Evolutionary conservation across 495 filamentous ascomycete genomes (phyloP).

Genomic region (Lepraria neglecta): DNA sequence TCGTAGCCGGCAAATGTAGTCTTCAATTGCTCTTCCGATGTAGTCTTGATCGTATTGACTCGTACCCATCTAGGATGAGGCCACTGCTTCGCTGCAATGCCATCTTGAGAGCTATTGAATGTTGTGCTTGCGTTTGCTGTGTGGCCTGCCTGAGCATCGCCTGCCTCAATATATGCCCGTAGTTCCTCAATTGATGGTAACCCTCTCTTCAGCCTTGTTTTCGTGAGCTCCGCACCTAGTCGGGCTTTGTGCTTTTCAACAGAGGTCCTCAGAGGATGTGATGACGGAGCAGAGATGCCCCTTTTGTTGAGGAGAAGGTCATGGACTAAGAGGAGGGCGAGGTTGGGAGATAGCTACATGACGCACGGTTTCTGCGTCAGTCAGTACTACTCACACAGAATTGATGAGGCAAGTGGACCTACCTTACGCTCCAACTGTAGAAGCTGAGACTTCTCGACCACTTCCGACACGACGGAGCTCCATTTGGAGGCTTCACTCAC

Average conservation of each 20-base stretch:
- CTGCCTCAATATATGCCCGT: slow-evolving; percentile 46
- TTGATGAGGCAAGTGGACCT: slow-evolving; percentile 15
- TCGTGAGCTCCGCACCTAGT: slow-evolving; percentile 72
- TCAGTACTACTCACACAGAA: slow-evolving; percentile 30
- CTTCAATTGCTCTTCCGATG: slow-evolving; percentile 58
- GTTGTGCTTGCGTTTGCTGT: slow-evolving; percentile 12
- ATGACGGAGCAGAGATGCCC: slow-evolving; percentile 69
- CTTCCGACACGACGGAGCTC: slow-evolving; percentile 74
- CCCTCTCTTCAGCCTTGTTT: slow-evolving; percentile 64
- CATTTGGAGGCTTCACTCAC: slow-evolving; percentile 84
- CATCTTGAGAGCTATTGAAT: neutral
- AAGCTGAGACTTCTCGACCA: slow-evolving; percentile 69
- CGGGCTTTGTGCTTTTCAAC: slow-evolving; percentile 77
- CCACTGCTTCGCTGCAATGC: neutral
- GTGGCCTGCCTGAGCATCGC: slow-evolving; percentile 11
- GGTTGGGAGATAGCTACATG: slow-evolving; percentile 66
- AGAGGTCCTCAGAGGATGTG: slow-evolving; percentile 67
- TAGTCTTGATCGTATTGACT: slow-evolving; percentile 71
- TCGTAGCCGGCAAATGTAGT: slow-evolving; percentile 60
- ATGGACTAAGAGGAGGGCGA: slow-evolving; percentile 78
- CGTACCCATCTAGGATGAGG: slow-evolving; percentile 79
- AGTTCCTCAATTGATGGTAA: slow-evolving; percentile 52
- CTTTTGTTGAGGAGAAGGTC: slow-evolving; percentile 75
- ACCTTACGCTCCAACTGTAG: slow-evolving; percentile 78
- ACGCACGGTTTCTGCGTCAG: slow-evolving; percentile 35